Percentiles rank a stretch among this genome's conserved stretches.
Evolutionary conservation across 192 early-diverging fungal genomes (phyloP).

Genomic region (Gaertneriomyces semiglobifer): DNA sequence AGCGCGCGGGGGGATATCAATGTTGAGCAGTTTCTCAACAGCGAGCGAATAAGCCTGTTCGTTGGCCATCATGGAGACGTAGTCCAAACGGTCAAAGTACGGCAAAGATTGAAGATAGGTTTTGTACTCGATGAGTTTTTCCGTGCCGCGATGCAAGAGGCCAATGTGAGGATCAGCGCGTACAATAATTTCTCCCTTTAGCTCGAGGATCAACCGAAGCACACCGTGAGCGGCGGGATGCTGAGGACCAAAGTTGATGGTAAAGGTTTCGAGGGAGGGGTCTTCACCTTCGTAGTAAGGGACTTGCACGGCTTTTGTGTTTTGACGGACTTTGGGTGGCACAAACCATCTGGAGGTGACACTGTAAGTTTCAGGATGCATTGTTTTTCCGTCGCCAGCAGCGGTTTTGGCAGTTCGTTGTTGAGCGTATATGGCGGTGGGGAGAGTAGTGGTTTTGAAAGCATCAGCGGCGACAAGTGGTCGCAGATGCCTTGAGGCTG

Average conservation of each 20-base stretch:
- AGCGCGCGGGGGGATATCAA: conserved; percentile 83
- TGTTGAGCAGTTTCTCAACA: conserved; percentile 97
- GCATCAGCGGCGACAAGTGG: too few relatives aligned
- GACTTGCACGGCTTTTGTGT: conserved; percentile 38
- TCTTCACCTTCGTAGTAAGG: conserved; percentile 46
- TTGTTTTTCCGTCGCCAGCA: conserved; percentile 3
- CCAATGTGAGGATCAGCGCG: conserved; percentile 97
- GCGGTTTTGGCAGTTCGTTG: too few relatives aligned
- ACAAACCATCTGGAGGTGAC: conserved; percentile 53
- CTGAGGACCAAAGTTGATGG: conserved; percentile 99
- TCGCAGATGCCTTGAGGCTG: too few relatives aligned
- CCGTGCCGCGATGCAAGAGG: conserved; percentile 94
- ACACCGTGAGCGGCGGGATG: conserved; percentile 99
- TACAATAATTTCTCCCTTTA: conserved; percentile 87
- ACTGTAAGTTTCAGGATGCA: conserved; percentile 43
- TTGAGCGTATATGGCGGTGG: too few relatives aligned
- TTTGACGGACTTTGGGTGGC: conserved; percentile 51
- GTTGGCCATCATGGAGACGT: conserved; percentile 99
- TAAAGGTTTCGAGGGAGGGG: conserved; percentile 70
- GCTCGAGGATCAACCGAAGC: conserved; percentile 87
- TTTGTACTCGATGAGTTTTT: conserved; percentile 99
- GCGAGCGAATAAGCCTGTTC: conserved; percentile 97
- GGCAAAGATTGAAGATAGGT: conserved; percentile 96
- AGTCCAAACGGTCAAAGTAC: conserved; percentile 98
- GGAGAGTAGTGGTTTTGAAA: too few relatives aligned